Base-by-base conservation (phyloP, 2,329 filamentous ascomycete genomes). In the Microsporum audouinii region DNA sequence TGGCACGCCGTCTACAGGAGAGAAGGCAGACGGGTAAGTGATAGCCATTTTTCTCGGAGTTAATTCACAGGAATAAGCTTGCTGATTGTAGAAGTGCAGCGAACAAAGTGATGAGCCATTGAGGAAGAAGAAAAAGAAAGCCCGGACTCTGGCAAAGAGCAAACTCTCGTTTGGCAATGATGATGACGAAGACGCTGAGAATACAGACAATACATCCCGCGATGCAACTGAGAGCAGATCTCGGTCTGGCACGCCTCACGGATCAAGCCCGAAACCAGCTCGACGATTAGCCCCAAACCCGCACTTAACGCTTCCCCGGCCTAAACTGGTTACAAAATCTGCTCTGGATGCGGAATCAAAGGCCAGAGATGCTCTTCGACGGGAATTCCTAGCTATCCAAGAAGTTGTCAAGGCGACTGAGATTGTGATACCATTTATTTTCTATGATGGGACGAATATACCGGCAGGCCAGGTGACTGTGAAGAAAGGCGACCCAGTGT, bases 381-480 rank as follows among this genome's bases (percentile, higher is more conserved):
- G 87, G 64, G 87, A 97, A 70, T 99, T 96, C 68, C 72, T 95
- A 53, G 79, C 79, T 7, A 82, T 92, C 62, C 94, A 96, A 71
- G 89, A 95, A 64, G 84, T 86, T 0, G 88, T 97, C 66, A 96
- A 95, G 76, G 84, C 84, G 23, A 91, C 91, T 6, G 91, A 96
- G 70, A 88, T 99, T 60, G 81, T 88, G 14, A 87, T 99, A 36
- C 94, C 94, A 0, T 99, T 97, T 73, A 89, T 97, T 2, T 97
- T 97, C 71, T 97, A 96, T 76, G 92, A 97, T 67, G 94, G 94
- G 14, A 89, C 89, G 27, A 92, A 95, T 71, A 88, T 88, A 8
- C 88, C 91, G 0, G 90, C 91, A 14, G 91, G 92, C 1, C 82
- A 82, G 12, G 91, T 92, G 56, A 86, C 87, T 62, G 83, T 97